A percentile compares a stretch with the other conserved stretches of the same genome.
Evolutionary conservation across 148 eudicot species (phyloP).

Genomic region (Rhododendron griersonianum): DNA sequence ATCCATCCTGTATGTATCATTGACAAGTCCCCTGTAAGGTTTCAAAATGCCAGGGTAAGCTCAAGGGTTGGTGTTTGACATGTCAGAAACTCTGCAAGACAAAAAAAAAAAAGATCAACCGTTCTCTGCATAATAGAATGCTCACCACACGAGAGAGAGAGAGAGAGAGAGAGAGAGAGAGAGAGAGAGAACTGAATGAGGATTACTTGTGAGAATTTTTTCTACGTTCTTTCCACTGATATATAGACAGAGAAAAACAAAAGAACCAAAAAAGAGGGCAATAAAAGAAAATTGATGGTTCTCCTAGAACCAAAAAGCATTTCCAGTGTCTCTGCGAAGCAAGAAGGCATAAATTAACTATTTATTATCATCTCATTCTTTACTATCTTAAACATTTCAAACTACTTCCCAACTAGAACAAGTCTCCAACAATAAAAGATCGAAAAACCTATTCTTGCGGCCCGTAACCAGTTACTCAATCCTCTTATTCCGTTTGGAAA

Average conservation of each 20-base stretch:
- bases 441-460: neutral
- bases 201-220: neutral
- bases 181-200: neutral
- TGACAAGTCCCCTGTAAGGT: constrained; percentile 78
- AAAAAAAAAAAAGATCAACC: neutral
- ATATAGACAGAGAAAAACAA: neutral
- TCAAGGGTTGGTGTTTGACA: neutral
- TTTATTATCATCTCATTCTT: neutral
- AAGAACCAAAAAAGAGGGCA: neutral
- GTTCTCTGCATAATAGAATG: neutral
- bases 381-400: neutral
- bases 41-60: constrained; percentile 9
- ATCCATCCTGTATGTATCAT: constrained; percentile 99
- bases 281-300: neutral
- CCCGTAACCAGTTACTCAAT: neutral
- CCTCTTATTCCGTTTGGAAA: neutral
- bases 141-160: neutral
- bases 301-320: neutral
- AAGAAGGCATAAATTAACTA: neutral
- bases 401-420: neutral
- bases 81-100: neutral
- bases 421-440: neutral
- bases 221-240: neutral
- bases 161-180: neutral
- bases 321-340: neutral